Evolutionary conservation across 371 early-diverging fungal species (phyloP).

Genomic region (Blakeslea trispora): DNA sequence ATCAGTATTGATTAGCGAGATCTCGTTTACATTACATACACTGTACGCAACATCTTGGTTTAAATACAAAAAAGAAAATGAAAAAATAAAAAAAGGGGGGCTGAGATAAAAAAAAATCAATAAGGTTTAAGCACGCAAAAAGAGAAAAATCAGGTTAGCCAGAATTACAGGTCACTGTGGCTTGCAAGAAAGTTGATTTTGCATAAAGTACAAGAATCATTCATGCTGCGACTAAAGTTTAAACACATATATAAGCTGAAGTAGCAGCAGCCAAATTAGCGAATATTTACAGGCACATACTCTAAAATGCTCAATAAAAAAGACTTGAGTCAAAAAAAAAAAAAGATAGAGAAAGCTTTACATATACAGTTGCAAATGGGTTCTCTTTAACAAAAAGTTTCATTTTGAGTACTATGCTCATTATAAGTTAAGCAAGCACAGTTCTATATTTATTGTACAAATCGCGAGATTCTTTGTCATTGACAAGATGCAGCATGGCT

Average conservation of each 20-base stretch:
- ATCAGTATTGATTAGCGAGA: neutral
- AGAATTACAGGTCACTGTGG: constrained; percentile 10
- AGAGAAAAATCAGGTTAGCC: neutral
- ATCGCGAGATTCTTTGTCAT: constrained; percentile 8
- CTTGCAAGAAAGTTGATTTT: neutral
- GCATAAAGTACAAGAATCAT: no score
- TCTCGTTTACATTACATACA: constrained; percentile 27
- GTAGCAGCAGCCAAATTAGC: no score
- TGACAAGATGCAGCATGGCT: constrained; percentile 13
- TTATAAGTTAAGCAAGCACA: constrained; percentile 20
- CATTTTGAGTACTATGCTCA: no score
- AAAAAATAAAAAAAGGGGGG: neutral
- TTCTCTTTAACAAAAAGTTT: no score
- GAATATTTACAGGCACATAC: no score
- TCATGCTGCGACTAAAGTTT: no score
- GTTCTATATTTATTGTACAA: constrained; percentile 16
- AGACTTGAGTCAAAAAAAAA: no score
- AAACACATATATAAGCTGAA: no score
- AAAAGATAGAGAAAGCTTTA: no score
- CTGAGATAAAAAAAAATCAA: constrained; percentile 2
- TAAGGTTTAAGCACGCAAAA: neutral
- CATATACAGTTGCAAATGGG: no score
- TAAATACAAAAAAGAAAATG: neutral
- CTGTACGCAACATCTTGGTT: constrained; percentile 48
- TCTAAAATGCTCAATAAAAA: no score